Evolutionary conservation across 176 grass and related monocot species (phyloP), one percentile per base, ranked within the genome.

Genomic region (Musa schizocarpa): DNA sequence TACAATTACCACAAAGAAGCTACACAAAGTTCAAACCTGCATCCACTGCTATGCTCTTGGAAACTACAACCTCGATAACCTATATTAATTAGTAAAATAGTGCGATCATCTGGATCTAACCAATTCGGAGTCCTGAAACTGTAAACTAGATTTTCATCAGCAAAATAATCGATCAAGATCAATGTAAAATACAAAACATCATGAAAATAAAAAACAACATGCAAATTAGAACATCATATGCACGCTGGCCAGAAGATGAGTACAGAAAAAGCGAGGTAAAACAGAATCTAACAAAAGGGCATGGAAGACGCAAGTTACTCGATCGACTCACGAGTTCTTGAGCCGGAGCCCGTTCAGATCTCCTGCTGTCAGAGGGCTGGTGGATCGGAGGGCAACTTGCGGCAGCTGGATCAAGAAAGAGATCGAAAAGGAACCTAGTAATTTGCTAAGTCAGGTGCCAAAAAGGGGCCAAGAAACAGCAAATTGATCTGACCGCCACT

Each of bases 301-400:
- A 70, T 50, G 68, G 43, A 70, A 43, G 4, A 43, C 34, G 34
- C 34, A 43, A 43, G 34, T 43, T 43, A 5, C 34, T 43, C 34
- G 16, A 70, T 70, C 68, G 51, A 70, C 68, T 52, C 68, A 70
- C 68, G 51, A 70, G 14, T 70, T 20, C 68, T 69, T 13, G 68
- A 70, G 34, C 4, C 34, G 34, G 16, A 70, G 48, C 7, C 1
- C 34, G 68, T 12, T 19, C 21, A 7, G 68, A 70, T 51, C 43
- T 70, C 19, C 67, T 13, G 43, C 51, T 13, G 43, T 9, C 9
- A 9, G 68, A 13, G 43, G 14, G 57, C 57, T 19, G 57, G 2
- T 57, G 55, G 13, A 57, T 17, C 55, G 2, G 2, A 16, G 17
- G 55, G 4, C 55, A 57, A 57, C 67, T 69, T 50, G 13, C 17